Base-by-base conservation (phyloP, 75 land plant species). In the Larix kaempferi region DNA sequence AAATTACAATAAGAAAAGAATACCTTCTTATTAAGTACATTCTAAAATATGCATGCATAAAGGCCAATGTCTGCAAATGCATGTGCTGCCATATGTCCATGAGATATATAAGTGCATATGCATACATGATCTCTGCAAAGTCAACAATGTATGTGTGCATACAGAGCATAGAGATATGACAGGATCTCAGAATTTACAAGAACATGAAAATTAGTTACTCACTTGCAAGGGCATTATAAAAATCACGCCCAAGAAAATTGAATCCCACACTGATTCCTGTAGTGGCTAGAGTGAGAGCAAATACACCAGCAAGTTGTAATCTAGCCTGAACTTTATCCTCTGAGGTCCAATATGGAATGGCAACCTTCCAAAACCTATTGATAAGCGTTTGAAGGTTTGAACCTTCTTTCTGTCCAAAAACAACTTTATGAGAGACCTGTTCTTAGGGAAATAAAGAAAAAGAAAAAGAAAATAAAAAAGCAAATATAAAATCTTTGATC, bases 191-290 rank as follows among this genome's bases (percentile, higher is more conserved):
- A 59, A 56, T 59, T 17, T 54, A 21, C 26, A 78, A 79, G 44
- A 57, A 58, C 21, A 22, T 39, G 23, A 69, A 69, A 41, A 60
- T 64, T 8, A 26, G 27, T 29, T 16, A 76, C 94, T 82, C 57
- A 96, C 99, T 94, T 59, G 98, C 91, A 76, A 96, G 95, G 19
- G 99, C 95, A 85, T 96, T 96, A 74, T 96, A 92, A 85, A 96
- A 96, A 79, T 94, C 98, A 17, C 99, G 88, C 57, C 99, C 99
- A 44, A 96, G 91, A 82, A 96, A 96, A 81, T 88, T 96, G 85
- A 96, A 96, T 1, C 98, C 98, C 73, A 96, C 99, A 81, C 99
- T 94, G 75, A 96, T 96, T 41, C 99, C 99, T 57, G 99, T 96
- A 23, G 99, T 96, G 21, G 82, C 99, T 19, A 96, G 73, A 39